Evolutionary conservation across 768 basidiomycete genomes (phyloP).

Genomic region (Pholiota molesta): DNA sequence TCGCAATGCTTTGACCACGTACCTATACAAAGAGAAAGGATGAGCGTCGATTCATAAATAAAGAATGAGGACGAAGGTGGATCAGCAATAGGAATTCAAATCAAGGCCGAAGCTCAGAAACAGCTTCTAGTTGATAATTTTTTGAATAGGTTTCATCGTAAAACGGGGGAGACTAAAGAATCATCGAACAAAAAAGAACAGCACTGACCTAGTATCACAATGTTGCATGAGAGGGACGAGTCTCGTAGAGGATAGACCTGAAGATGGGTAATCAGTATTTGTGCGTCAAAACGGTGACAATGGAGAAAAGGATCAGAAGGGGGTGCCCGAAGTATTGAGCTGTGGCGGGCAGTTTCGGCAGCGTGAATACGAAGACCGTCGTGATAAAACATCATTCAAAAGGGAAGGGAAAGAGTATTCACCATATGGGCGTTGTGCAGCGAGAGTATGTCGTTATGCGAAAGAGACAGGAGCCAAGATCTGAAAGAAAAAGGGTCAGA

Average conservation of each 20-base stretch:
- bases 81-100: conserved; percentile 34
- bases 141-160: conserved; percentile 48
- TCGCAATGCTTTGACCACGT: not conserved
- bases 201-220: not conserved
- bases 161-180: conserved; percentile 5
- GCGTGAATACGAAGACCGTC: conserved; percentile 87
- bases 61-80: not conserved
- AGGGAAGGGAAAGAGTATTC: conserved; percentile 27
- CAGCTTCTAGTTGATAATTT: conserved; percentile 88
- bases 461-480: not conserved
- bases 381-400: conserved; percentile 76
- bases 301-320: conserved; percentile 59
- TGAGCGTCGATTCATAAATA: conserved; percentile 2
- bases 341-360: conserved; percentile 95
- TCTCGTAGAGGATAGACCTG: not conserved
- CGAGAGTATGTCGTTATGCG: not conserved
- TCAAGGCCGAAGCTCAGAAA: conserved; percentile 79
- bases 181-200: not conserved
- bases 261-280: conserved; percentile 18
- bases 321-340: conserved; percentile 86
- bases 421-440: conserved; percentile 25
- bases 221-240: too few relatives aligned
- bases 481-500: conserved; percentile 4
- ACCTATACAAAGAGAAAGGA: conserved; percentile 8
- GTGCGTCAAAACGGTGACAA: conserved; percentile 3